Base-by-base conservation (phyloP, 139 green algal species). In the Tetradesmus lagerheimii region DNA sequence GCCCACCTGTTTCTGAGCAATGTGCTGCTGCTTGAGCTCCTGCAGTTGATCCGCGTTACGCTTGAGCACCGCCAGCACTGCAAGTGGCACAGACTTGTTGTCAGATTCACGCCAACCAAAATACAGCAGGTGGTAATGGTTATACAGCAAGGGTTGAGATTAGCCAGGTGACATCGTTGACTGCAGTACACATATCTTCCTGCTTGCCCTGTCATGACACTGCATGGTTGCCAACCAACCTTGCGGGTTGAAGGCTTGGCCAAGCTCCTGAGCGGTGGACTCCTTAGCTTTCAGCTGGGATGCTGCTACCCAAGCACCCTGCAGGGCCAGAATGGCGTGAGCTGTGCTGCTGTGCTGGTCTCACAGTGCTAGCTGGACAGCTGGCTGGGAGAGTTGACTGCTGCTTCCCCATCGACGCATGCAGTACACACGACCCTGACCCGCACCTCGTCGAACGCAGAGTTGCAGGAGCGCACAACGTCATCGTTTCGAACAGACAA, bases 21-120 rank as follows among this genome's bases (percentile, higher is more conserved):
- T 67, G 31, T 80, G 64, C 31, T 88, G 64, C 37, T 67, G 43
- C 64, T 88, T 88, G 6, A 88, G 38, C 37, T 80, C 64, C 64
- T 77, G 50, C 31, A 88, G 83, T 38, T 88, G 83, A 35, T 88
- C 83, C 6, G 83, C 83, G 31, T 66, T 88, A 8, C 64, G 23
- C n/a, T 80, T 88, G 25, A 88, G 64, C 37, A 88, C 64, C 38
- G 12, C 29, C 27, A 88, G 41, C 27, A 88, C 83, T 88, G 83
- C 83, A 64, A 23, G 43, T 62, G 47, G 47, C 47, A 62, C 47
- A 62, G 47, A 12, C 47, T 2, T 20, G 47, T 23, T 62, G 47
- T 62, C 47, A 62, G 12, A 18, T 11, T 16, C 47, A 62, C 12
- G 20, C 47, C 47, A 62, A 62, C 47, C 11, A 37, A 35, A 23